Evolutionary conservation across 2,329 filamentous ascomycete species (phyloP).

Genomic region (Knoxdaviesia proteae): DNA sequence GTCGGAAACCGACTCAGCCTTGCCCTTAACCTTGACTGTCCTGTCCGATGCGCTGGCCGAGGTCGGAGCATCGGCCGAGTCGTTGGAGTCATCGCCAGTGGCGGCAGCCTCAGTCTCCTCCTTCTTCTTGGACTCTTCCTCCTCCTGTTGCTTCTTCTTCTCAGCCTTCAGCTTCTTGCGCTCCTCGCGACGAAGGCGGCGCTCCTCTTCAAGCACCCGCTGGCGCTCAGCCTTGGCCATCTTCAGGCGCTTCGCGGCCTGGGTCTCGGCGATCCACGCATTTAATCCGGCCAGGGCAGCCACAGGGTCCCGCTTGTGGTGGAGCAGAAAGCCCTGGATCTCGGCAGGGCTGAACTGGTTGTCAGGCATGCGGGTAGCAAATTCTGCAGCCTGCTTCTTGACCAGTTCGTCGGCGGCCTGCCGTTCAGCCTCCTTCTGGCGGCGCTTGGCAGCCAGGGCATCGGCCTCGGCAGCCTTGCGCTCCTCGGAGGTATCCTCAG

Average conservation of each 20-base stretch:
- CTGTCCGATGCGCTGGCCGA: too few relatives aligned
- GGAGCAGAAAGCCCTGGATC: constrained; percentile 36
- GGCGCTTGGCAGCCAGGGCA: constrained; percentile 9
- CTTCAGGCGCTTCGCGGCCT: constrained; percentile 8
- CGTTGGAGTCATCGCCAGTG: too few relatives aligned
- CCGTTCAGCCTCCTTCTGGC: constrained; percentile 4
- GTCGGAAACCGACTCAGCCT: too few relatives aligned
- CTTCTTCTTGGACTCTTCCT: constrained; percentile 10
- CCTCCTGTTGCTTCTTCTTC: constrained; percentile 12
- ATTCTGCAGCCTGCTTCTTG: constrained; percentile 23
- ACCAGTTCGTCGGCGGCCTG: constrained; percentile 18
- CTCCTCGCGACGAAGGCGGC: constrained; percentile 6
- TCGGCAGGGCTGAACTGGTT: constrained; percentile 38
- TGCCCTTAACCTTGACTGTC: too few relatives aligned
- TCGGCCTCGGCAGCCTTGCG: constrained; percentile 8
- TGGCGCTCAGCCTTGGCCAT: too few relatives aligned
- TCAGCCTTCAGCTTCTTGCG: constrained; percentile 13
- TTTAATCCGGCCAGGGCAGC: constrained; percentile 24
- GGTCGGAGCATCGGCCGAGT: too few relatives aligned
- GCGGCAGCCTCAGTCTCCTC: constrained; percentile 6
- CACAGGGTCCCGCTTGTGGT: constrained; percentile 30
- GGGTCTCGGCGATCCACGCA: constrained; percentile 26
- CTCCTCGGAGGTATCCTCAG: constrained; percentile 4
- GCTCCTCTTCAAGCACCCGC: too few relatives aligned
- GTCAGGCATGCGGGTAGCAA: constrained; percentile 28